phyloP scores from a whole-genome alignment of 1,284 basidiomycete species.

The Cryptococcus maquisensis region DNA sequence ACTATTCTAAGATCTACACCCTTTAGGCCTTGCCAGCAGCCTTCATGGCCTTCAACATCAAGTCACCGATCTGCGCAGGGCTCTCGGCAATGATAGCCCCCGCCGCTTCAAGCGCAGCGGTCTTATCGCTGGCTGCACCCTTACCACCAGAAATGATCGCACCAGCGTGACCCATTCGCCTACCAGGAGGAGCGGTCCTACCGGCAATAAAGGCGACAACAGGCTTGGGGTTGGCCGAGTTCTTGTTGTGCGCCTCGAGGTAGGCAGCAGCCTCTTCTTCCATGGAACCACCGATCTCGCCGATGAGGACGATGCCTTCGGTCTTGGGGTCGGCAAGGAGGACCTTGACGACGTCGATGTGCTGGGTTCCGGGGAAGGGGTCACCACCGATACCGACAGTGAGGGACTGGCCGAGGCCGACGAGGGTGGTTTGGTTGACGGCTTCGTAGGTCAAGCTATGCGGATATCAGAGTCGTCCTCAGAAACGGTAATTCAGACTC shows the following conservation, averaged over 20 bases:
- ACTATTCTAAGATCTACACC: not conserved
- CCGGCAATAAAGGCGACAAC: slow-evolving; percentile 98
- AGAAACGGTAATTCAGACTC: slow-evolving; percentile 12
- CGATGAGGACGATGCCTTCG: slow-evolving; percentile 95
- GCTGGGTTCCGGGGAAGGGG: slow-evolving; percentile 84
- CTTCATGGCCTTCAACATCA: slow-evolving; percentile 86
- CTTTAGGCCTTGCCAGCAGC: slow-evolving; percentile 70
- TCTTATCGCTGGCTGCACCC: slow-evolving; percentile 93
- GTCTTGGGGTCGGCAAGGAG: slow-evolving; percentile 92
- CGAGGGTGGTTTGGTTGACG: slow-evolving; percentile 71
- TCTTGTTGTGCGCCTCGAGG: slow-evolving; percentile 88
- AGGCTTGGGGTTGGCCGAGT: slow-evolving; percentile 80
- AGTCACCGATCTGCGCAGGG: slow-evolving; percentile 86
- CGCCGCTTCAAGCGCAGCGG: slow-evolving; percentile 85
- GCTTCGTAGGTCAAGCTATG: slow-evolving; percentile 48
- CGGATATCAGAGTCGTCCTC: not conserved
- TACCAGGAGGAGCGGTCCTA: slow-evolving; percentile 91
- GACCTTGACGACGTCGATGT: slow-evolving; percentile 92
- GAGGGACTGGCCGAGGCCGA: slow-evolving; percentile 92
- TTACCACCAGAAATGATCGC: slow-evolving; percentile 98
- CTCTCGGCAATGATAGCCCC: slow-evolving; percentile 92
- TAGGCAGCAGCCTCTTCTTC: slow-evolving; percentile 99
- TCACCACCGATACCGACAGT: slow-evolving; percentile 98
- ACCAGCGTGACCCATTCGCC: slow-evolving; percentile 98
- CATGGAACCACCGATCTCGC: slow-evolving; percentile 98